Base-by-base conservation (phyloP, 2,329 filamentous ascomycete species). In the Cercospora citrullina region DNA sequence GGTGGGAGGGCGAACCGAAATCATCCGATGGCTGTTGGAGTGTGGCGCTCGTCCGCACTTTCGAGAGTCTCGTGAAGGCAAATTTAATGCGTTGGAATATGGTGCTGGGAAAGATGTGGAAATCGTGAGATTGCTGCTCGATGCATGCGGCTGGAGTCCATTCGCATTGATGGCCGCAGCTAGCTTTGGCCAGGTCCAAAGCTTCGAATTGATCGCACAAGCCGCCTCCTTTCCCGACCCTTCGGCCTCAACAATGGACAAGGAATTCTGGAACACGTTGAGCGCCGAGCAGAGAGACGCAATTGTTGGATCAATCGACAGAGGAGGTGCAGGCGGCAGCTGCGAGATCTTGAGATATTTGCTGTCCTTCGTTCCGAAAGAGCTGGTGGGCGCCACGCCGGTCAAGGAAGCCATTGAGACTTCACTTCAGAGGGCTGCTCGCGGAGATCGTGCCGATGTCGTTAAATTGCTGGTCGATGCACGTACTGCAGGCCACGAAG, bases 1-100 rank as follows among this genome's bases (percentile, higher is more conserved):
- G 3, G 64, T 63, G 18, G 64, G 67, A 10, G 67, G 67, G 5
- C 18, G 60, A 7, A 42, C 31, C 2, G 64, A 71, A 8, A 39
- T 69, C 18, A 67, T 71, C 5, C 30, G 33, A 9, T 71, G 69
- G 69, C 53, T 67, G 21, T 53, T 69, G 18, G 64, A 45, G 7
- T 63, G 48, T 51, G 45, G 60, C 12, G 64, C 61, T n/a, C 28
- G 21, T 18, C 33, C 61, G 57, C 18, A 60, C 31, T 57, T 60
- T n/a, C 45, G 69, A 51, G 57, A 67, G 42, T 60, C 53, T 48
- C 60, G 60, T 7, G 18, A 67, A 39, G 61, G 60, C n/a, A 67
- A 57, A 6, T 68, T 30, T 16, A 66, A 66, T 42, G 67, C 67
- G 12, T 26, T 69, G 48, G 63, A 63, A 14, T 60, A 63, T 33